Evolutionary conservation across 768 basidiomycete species (phyloP).

Genomic region (Coprinopsis sp.): DNA sequence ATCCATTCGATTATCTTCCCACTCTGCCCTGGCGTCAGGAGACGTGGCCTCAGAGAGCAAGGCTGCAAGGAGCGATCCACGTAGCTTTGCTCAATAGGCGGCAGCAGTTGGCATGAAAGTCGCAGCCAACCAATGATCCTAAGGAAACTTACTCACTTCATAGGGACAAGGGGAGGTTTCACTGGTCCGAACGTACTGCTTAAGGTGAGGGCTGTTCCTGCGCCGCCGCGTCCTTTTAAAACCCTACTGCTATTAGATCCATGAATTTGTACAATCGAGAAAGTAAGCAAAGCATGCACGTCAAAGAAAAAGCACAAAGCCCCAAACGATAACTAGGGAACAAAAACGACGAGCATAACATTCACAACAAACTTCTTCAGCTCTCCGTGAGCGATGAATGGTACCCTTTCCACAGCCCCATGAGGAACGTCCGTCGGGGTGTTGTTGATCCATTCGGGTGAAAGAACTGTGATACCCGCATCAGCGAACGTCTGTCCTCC

Average conservation of each 20-base stretch:
- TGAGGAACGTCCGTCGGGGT: slow-evolving; percentile 30
- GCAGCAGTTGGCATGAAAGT: too few species aligned
- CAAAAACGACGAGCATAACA: slow-evolving; percentile 64
- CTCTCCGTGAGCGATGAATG: slow-evolving; percentile 61
- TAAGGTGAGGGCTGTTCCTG: too few species aligned
- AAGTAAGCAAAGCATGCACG: not conserved
- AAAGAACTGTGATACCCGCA: slow-evolving; percentile 57
- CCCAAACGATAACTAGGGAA: slow-evolving; percentile 32
- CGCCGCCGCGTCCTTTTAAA: too few species aligned
- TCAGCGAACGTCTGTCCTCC: slow-evolving; percentile 63
- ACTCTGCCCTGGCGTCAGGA: too few species aligned
- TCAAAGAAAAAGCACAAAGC: not conserved
- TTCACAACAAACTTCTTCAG: slow-evolving; percentile 75
- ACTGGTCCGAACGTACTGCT: too few species aligned
- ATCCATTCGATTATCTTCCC: too few species aligned
- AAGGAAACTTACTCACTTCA: too few species aligned
- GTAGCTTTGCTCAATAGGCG: too few species aligned
- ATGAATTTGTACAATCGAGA: not conserved
- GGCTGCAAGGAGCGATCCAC: too few species aligned
- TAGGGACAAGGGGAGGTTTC: too few species aligned
- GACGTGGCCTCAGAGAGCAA: too few species aligned
- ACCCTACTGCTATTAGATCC: not conserved
- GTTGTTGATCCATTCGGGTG: slow-evolving; percentile 43
- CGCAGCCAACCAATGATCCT: too few species aligned
- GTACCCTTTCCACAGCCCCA: slow-evolving; percentile 63